Evolutionary conservation across 306 rosid genomes (phyloP).

Genomic region (Fagus sylvatica): DNA sequence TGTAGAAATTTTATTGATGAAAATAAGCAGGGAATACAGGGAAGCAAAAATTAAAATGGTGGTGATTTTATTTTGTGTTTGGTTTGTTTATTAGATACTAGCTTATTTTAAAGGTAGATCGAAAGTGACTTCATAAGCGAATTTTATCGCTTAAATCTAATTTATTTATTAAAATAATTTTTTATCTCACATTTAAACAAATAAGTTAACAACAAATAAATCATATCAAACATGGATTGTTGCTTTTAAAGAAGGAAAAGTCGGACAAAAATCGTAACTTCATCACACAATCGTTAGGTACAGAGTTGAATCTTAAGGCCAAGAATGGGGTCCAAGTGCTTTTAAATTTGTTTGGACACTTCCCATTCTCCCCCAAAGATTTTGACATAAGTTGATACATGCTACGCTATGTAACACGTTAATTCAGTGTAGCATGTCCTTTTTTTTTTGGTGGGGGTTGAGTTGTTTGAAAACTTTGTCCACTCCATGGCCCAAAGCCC

Average conservation of each 20-base stretch:
- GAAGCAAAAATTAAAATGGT: no score
- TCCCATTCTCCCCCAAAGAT: conserved; percentile 38
- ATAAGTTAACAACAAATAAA: no score
- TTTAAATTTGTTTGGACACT: conserved; percentile 21
- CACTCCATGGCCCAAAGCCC: conserved; percentile 33
- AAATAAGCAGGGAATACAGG: no score
- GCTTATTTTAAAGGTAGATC: no score
- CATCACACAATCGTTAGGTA: conserved; percentile 4
- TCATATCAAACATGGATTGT: background rate
- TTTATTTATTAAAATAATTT: no score
- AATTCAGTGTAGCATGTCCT: conserved; percentile 52
- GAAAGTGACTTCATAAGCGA: no score
- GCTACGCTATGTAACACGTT: conserved; percentile 44
- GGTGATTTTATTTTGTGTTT: no score
- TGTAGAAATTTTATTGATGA: no score
- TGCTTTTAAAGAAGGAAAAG: background rate
- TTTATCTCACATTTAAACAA: no score
- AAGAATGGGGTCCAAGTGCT: conserved; percentile 40
- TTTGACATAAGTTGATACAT: conserved; percentile 52
- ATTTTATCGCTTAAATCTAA: no score
- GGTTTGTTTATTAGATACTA: no score
- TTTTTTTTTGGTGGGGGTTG: conserved; percentile 4
- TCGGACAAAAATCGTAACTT: background rate
- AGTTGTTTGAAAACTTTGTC: conserved; percentile 37
- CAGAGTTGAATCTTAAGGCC: conserved; percentile 32